Conservation (phyloP, 345 rosid genomes). For the Sonneratia alba region DNA sequence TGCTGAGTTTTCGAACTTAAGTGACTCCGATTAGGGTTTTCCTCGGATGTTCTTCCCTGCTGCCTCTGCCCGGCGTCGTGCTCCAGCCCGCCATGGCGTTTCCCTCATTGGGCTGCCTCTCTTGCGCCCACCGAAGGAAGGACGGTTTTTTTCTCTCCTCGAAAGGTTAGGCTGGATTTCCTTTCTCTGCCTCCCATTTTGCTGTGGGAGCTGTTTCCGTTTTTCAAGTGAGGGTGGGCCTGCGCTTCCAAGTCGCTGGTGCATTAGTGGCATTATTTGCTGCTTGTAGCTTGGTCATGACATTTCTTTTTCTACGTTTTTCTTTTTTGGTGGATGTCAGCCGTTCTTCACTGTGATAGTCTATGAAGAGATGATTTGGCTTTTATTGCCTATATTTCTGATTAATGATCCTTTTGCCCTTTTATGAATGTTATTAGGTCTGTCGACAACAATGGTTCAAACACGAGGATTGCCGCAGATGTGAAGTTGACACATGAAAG, state of each 20-base stretch:
- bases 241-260: background rate
- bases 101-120: background rate
- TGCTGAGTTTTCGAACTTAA: background rate
- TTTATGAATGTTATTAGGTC: background rate
- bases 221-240: background rate
- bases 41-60: background rate
- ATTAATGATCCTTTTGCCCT: background rate
- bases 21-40: conserved; percentile 1
- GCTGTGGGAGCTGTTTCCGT: background rate
- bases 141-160: background rate
- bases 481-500: background rate
- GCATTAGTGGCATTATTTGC: background rate
- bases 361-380: background rate
- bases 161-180: background rate
- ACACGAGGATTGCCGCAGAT: background rate
- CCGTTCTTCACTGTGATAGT: background rate
- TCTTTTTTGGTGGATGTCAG: background rate
- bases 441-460: background rate
- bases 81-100: background rate
- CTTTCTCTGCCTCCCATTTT: background rate
- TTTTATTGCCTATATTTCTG: background rate
- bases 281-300: too few relatives aligned
- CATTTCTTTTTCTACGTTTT: too few relatives aligned
- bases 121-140: background rate
- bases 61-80: background rate